A percentile compares a stretch with the other conserved stretches of the same genome.
These are phyloP conservation scores for Epicoccum sorghinum DNA, from an alignment of 2,329 filamentous ascomycete genomes.

Conservation along the genomic window DNA sequence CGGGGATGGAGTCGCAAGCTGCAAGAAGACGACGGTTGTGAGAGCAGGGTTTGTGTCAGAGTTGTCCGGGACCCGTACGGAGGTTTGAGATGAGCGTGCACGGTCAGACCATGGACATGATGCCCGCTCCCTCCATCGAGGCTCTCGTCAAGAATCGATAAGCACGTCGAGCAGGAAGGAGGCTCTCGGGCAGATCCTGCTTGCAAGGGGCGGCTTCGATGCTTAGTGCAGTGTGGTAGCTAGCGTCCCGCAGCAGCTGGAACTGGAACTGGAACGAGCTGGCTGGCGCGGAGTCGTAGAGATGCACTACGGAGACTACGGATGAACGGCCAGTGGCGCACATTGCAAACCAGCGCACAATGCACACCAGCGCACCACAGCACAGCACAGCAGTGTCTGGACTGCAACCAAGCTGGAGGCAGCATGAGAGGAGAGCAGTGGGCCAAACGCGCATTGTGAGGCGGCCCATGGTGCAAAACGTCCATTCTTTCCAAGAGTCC, in stretches of 20 bases:
- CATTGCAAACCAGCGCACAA: not conserved
- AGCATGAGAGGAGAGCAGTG: not conserved
- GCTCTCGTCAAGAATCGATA: constrained; percentile 4
- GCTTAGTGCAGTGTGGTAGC: constrained; percentile 6
- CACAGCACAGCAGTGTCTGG: too few species aligned
- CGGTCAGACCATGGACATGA: constrained; percentile 7
- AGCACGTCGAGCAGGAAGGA: constrained; percentile 2
- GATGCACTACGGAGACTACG: constrained; percentile 13
- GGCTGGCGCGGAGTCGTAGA: not conserved
- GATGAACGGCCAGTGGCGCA: constrained; percentile 11
- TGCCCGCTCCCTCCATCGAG: constrained; percentile 9
- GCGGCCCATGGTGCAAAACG: constrained; percentile 6
- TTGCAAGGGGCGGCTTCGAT: not conserved
- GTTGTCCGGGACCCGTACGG: constrained; percentile 4
- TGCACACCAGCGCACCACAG: too few species aligned
- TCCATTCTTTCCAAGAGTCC: not conserved
- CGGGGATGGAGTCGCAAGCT: not conserved
- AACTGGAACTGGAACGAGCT: constrained; percentile 2
- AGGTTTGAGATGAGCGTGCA: constrained; percentile 1
- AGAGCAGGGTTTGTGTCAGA: constrained; percentile 12
- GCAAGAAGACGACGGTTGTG: constrained; percentile 3
- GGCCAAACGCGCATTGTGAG: constrained; percentile 9
- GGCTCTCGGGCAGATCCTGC: constrained; percentile 5
- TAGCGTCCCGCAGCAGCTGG: constrained; percentile 4
- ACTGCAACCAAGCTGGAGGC: not conserved